Conservation (phyloP, 2,329 filamentous ascomycete genomes). For the Polychaeton citri region DNA sequence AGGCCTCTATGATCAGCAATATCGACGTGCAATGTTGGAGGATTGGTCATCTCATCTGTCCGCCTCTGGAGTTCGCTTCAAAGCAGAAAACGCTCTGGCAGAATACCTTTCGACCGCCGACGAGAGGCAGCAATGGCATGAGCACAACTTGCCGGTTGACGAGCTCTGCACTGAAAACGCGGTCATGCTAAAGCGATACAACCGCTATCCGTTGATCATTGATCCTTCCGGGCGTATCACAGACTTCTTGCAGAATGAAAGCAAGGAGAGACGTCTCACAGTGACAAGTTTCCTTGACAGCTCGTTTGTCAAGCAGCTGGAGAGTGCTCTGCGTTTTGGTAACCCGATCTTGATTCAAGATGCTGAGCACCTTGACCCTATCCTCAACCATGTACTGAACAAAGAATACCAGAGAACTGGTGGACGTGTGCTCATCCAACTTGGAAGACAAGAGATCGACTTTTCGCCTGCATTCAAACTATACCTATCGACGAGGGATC, state of each 20-base stretch:
- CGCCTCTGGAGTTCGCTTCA: constrained; percentile 85
- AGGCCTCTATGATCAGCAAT: constrained; percentile 94
- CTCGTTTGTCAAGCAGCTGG: constrained; percentile 93
- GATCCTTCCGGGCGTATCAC: constrained; percentile 91
- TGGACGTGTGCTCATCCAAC: constrained; percentile 92
- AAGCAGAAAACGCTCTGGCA: constrained; percentile 84
- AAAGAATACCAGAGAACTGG: constrained; percentile 99
- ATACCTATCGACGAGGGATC: constrained; percentile 89
- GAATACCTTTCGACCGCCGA: constrained; percentile 96
- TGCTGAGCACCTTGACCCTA: constrained; percentile 90
- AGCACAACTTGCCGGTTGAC: constrained; percentile 83
- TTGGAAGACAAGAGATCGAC: constrained; percentile 97
- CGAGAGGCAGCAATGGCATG: constrained; percentile 88
- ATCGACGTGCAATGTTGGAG: constrained; percentile 93
- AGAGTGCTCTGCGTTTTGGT: constrained; percentile 92
- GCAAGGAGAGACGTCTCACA: constrained; percentile 82
- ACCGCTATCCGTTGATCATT: constrained; percentile 94
- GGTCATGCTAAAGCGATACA: constrained; percentile 94
- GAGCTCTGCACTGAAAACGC: constrained; percentile 98
- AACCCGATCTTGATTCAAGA: constrained; percentile 98
- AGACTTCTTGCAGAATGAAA: constrained; percentile 90
- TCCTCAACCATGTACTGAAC: constrained; percentile 96
- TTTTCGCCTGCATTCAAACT: constrained; percentile 95
- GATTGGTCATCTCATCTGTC: constrained; percentile 93
- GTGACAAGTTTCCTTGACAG: constrained; percentile 97